Evolutionary conservation across 2,329 filamentous ascomycete genomes (phyloP).

Genomic region (Dothistroma pini): DNA sequence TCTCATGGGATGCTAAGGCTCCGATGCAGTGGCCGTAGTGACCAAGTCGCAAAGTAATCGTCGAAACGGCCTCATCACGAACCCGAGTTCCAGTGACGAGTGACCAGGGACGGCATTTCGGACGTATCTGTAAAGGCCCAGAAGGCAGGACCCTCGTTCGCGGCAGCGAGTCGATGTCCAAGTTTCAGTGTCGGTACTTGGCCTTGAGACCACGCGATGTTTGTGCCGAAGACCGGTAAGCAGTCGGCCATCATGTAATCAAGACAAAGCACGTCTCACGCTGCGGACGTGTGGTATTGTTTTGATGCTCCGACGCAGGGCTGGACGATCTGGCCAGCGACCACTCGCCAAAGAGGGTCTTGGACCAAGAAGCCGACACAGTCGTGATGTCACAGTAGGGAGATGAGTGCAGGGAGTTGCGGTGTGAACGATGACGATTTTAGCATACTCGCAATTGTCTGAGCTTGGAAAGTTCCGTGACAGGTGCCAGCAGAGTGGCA

Average conservation of each 20-base stretch:
- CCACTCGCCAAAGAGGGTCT: neutral
- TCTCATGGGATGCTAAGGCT: neutral
- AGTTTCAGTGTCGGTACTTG: neutral
- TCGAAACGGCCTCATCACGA: neutral
- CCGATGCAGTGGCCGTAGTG: neutral
- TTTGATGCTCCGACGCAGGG: neutral
- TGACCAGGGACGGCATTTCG: neutral
- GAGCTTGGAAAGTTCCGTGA: neutral
- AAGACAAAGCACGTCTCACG: neutral
- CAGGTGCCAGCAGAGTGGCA: neutral
- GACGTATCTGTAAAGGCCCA: neutral
- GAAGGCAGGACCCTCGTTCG: neutral
- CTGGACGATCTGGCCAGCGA: neutral
- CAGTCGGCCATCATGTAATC: neutral
- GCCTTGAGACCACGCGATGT: neutral
- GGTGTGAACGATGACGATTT: neutral
- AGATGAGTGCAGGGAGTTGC: neutral
- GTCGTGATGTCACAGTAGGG: neutral
- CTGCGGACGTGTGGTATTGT: neutral
- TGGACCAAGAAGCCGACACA: neutral
- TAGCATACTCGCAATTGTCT: neutral
- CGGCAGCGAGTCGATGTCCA: constrained; percentile 1
- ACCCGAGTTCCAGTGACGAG: neutral
- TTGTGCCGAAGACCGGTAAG: neutral
- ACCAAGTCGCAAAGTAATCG: neutral